Evolutionary conservation across 2,329 filamentous ascomycete genomes (phyloP), one percentile per base, ranked within the genome.

Genomic region (Xylaria polymorpha): DNA sequence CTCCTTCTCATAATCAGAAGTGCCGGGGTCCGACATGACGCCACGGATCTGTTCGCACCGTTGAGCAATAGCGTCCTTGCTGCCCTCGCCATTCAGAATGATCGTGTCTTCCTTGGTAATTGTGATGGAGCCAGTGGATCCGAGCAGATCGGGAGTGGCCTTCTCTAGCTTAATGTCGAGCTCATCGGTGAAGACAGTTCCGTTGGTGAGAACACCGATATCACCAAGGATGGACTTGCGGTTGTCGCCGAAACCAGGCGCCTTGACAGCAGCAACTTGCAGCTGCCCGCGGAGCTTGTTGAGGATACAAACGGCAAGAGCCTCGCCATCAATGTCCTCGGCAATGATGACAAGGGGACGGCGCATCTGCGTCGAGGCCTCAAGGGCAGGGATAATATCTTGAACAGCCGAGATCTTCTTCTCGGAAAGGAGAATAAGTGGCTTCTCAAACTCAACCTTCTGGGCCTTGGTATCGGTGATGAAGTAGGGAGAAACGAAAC

Each of bases 91-190:
- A 83, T 99, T 99, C 72, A 99, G 90, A 80, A 99, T 91, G 83
- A 99, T 98, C 77, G 96, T 99, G 84, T 99, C 96, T 86, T 99
- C 96, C 90, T 99, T 99, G 82, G 96, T 99, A 85, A 99, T 98
- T 82, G 96, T 98, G 86, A 99, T 98, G 79, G 94, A 96, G 73
- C 96, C 96, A 75, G 96, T 98, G 69, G 94, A 96, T 76, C 96
- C 96, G 80, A 99, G 93, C 91, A 97, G 93, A 77, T 98, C 96
- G 71, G 92, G 87, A 57, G 94, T 98, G 71, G 93, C 92, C 91
- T 98, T 99, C 87, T 99, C 96, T 66, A 99, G 92, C 90, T 99
- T 99, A 83, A 98, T 91, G 79, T 98, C 96, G 72, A 99, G 92
- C 88, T 99, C 96, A 69, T 98, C 96, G 68, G 91, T 94, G 89